These are phyloP conservation scores for Spirogloea muscicola DNA, from an alignment of 139 green algal genomes.

Conservation along the genomic window DNA sequence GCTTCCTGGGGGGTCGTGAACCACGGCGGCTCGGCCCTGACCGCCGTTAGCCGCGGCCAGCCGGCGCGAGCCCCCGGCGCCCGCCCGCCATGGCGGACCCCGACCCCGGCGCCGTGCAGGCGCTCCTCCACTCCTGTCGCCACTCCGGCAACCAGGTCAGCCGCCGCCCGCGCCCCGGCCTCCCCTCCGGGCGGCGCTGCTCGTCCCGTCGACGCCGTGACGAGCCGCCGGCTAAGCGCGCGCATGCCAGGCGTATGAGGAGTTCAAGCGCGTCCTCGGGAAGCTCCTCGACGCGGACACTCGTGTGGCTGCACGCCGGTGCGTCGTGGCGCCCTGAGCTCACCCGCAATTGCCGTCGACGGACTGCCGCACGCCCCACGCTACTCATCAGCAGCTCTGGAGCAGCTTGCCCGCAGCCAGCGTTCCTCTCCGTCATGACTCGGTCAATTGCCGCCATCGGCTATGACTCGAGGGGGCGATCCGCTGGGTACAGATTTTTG, in stretches of 20 bases:
- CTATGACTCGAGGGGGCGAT: background rate
- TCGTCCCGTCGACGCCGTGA: too few species aligned
- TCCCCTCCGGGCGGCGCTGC: too few species aligned
- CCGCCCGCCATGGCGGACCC: too few species aligned
- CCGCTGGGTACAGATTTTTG: conserved; percentile 14
- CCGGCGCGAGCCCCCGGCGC: too few species aligned
- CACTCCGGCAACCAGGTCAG: too few species aligned
- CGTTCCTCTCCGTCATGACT: background rate
- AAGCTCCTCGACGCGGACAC: conserved; percentile 9
- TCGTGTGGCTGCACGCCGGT: background rate
- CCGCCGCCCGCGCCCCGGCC: too few species aligned
- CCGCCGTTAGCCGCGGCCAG: too few species aligned
- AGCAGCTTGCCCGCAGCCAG: background rate
- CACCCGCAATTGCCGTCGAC: background rate
- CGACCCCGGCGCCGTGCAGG: too few species aligned
- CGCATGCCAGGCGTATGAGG: conserved; percentile 32
- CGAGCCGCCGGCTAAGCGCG: too few species aligned
- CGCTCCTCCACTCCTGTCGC: too few species aligned
- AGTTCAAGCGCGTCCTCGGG: conserved; percentile 35
- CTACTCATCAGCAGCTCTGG: background rate
- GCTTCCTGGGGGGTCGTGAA: too few species aligned
- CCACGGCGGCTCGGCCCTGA: too few species aligned
- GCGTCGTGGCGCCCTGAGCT: background rate
- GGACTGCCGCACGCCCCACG: background rate
- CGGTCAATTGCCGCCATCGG: background rate